Evolutionary conservation across 495 filamentous ascomycete species (phyloP).

Genomic region (Massariosphaeria phaeospora): DNA sequence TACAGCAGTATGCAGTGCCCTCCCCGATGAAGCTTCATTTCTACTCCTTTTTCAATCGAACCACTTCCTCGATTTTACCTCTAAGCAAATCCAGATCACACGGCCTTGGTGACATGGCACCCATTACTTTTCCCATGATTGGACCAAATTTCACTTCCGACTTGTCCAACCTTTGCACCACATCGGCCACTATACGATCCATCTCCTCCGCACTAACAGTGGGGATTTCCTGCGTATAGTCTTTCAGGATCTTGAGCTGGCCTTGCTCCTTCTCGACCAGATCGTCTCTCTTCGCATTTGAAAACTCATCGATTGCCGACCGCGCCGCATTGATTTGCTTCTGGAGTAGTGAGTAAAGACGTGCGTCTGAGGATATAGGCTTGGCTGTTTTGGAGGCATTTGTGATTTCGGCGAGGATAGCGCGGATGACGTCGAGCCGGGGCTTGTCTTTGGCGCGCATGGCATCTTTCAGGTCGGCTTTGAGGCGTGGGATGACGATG

Average conservation of each 20-base stretch:
- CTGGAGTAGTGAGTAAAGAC: conserved; percentile 54
- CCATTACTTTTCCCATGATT: conserved; percentile 49
- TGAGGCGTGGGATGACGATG: conserved; percentile 40
- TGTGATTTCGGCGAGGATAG: conserved; percentile 58
- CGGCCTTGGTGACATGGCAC: conserved; percentile 50
- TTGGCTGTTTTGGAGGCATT: conserved; percentile 56
- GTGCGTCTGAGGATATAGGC: conserved; percentile 55
- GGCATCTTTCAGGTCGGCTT: conserved; percentile 56
- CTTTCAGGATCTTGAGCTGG: conserved; percentile 53
- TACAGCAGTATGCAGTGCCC: too few species aligned
- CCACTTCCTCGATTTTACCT: too few species aligned
- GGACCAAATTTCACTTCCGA: conserved; percentile 41
- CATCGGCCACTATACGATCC: conserved; percentile 42
- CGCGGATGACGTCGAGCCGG: conserved; percentile 54
- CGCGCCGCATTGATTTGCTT: conserved; percentile 50
- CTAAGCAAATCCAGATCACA: too few species aligned
- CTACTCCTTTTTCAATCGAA: too few species aligned
- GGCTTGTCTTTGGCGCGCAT: conserved; percentile 58
- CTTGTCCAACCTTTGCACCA: conserved; percentile 45
- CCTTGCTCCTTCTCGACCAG: conserved; percentile 55
- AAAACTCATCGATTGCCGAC: conserved; percentile 51
- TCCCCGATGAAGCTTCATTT: background rate
- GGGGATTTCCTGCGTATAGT: conserved; percentile 52
- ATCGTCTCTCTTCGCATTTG: conserved; percentile 49
- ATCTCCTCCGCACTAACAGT: conserved; percentile 48